A percentile compares a stretch with the other conserved stretches of the same genome.
Conservation (phyloP, 2,329 filamentous ascomycete genomes). For the Hypocrella siamensis region DNA sequence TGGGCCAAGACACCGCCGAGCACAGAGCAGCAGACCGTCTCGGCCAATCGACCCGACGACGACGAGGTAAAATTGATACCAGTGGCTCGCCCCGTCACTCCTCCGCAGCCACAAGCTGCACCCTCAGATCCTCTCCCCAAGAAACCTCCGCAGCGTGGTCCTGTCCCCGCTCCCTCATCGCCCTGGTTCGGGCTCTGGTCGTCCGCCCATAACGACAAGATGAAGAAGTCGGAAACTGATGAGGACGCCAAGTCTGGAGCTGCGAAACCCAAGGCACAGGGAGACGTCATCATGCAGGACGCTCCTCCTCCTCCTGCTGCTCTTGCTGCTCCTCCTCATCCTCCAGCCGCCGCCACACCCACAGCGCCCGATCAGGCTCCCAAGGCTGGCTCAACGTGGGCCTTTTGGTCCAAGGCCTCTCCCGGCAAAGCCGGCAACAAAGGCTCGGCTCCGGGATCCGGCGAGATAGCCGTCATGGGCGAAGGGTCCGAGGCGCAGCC, state of each 20-base stretch:
- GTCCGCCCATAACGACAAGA: slow-evolving; percentile 5
- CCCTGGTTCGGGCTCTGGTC: slow-evolving; percentile 28
- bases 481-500: slow-evolving; percentile 41
- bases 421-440: slow-evolving; percentile 18
- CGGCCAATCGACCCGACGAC: not conserved
- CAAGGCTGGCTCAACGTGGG: slow-evolving; percentile 54
- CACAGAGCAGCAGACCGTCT: slow-evolving; percentile 7
- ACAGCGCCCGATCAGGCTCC: slow-evolving; percentile 20
- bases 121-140: slow-evolving; percentile 6
- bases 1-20: slow-evolving; percentile 17
- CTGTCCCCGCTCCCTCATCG: slow-evolving; percentile 8
- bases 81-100: slow-evolving; percentile 8
- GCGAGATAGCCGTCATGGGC: slow-evolving; percentile 40
- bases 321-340: no score
- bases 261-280: slow-evolving; percentile 10
- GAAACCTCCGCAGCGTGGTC: slow-evolving; percentile 6
- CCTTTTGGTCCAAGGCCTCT: slow-evolving; percentile 59
- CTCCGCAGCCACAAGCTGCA: slow-evolving; percentile 8
- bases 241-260: slow-evolving; percentile 1
- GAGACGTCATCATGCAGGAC: slow-evolving; percentile 28
- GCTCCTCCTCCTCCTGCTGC: slow-evolving; percentile 18
- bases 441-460: slow-evolving; percentile 21
- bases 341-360: slow-evolving; percentile 9
- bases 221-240: slow-evolving; percentile 1
- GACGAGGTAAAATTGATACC: slow-evolving; percentile 5